phyloP scores from a whole-genome alignment of 129 eudicot genomes.

The Centrapalus pauciflorus region DNA sequence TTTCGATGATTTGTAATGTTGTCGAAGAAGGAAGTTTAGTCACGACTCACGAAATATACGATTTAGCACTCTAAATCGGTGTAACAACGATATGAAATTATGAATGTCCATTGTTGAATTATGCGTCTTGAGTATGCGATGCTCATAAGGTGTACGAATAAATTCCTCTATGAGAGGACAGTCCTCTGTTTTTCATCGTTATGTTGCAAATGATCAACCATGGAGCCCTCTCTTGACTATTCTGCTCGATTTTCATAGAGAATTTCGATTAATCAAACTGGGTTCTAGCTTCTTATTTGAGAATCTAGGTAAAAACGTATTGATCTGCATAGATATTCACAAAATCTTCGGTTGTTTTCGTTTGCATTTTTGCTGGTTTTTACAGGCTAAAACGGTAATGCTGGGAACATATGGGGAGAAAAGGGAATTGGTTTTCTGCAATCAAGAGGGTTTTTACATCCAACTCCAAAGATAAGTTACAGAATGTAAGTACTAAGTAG shows the following conservation, averaged over 20 bases:
- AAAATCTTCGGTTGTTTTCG: neutral
- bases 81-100: neutral
- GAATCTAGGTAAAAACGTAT: neutral
- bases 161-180: neutral
- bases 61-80: neutral
- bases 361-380: neutral
- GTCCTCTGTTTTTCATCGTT: neutral
- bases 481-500: conserved; percentile 70
- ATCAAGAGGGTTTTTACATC: conserved; percentile 79
- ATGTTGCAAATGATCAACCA: neutral
- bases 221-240: neutral
- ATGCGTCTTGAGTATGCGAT: neutral
- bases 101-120: neutral
- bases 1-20: neutral
- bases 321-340: neutral
- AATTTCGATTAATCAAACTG: neutral
- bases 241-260: neutral
- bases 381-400: conserved; percentile 55
- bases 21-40: neutral
- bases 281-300: neutral
- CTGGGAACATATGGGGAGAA: conserved; percentile 73
- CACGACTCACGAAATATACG: too few species aligned
- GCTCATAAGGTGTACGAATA: neutral
- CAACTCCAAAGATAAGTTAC: conserved; percentile 63
- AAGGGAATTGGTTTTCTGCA: conserved; percentile 98